Conservation (phyloP, 768 basidiomycete species). For the Russula sp. region DNA sequence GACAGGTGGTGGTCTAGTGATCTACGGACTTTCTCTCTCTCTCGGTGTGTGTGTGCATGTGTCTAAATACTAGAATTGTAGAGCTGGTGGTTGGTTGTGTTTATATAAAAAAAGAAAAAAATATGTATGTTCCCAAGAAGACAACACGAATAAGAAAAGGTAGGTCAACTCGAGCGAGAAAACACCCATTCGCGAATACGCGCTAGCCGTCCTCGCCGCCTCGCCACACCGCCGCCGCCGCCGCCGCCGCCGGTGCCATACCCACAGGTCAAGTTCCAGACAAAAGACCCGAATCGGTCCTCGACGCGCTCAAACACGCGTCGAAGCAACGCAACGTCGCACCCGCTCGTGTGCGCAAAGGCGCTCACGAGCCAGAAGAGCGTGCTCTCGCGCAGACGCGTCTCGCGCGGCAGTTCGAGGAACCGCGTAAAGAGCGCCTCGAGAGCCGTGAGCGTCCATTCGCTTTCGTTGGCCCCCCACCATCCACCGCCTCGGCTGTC, state of each 20-base stretch:
- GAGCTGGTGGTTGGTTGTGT: too few relatives aligned
- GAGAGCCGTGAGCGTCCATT: constrained; percentile 56
- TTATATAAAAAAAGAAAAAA: too few relatives aligned
- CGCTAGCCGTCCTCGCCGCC: constrained; percentile 33
- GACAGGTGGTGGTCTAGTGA: too few relatives aligned
- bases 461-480: background rate
- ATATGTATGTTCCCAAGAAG: too few relatives aligned
- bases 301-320: constrained; percentile 52
- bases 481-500: background rate
- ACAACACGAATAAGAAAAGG: too few relatives aligned
- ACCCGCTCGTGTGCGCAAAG: constrained; percentile 51
- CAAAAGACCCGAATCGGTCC: constrained; percentile 34
- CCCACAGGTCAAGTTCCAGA: constrained; percentile 24
- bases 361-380: constrained; percentile 66
- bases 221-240: constrained; percentile 24
- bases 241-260: constrained; percentile 26
- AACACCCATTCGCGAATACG: constrained; percentile 40
- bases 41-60: too few relatives aligned
- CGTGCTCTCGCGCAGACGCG: constrained; percentile 37
- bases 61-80: too few relatives aligned
- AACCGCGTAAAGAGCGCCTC: constrained; percentile 53
- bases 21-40: too few relatives aligned
- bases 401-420: constrained; percentile 43
- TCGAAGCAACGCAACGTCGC: constrained; percentile 44
- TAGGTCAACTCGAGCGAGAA: too few relatives aligned